Conservation (phyloP, 805 yeast genomes). For the Suhomyces tanzawaensis region DNA sequence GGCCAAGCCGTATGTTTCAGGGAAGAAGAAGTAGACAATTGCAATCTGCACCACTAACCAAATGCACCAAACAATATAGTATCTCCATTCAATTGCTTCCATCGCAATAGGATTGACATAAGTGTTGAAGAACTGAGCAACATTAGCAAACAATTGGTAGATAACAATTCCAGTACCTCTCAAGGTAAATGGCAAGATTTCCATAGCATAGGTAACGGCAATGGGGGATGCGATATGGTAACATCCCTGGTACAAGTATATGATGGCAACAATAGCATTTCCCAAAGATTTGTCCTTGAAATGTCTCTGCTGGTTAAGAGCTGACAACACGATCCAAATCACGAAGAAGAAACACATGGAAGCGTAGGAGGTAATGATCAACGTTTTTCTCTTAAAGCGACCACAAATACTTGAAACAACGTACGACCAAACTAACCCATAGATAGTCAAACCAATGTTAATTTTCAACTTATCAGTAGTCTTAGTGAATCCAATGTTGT, state of each 20-base stretch:
- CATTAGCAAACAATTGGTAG: slow-evolving; percentile 32
- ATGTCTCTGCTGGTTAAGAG: slow-evolving; percentile 17
- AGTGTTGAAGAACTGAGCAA: slow-evolving; percentile 24
- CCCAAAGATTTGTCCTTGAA: slow-evolving; percentile 15
- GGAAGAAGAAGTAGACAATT: slow-evolving; percentile 46
- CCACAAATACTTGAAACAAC: background rate
- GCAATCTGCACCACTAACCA: slow-evolving; percentile 32
- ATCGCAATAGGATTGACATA: slow-evolving; percentile 12
- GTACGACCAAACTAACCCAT: background rate
- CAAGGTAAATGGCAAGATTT: slow-evolving; percentile 3
- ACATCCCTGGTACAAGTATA: slow-evolving; percentile 21
- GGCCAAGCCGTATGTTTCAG: slow-evolving; percentile 60
- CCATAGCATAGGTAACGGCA: slow-evolving; percentile 5
- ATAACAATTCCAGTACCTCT: slow-evolving; percentile 4
- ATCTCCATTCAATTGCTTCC: slow-evolving; percentile 52
- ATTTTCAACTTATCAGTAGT: slow-evolving; percentile 5
- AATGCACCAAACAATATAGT: slow-evolving; percentile 54
- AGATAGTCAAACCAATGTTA: slow-evolving; percentile 3
- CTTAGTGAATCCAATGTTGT: slow-evolving; percentile 1
- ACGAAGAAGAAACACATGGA: slow-evolving; percentile 25
- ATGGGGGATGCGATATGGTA: slow-evolving; percentile 18
- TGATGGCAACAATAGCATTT: slow-evolving; percentile 23
- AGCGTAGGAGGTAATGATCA: background rate
- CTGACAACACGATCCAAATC: slow-evolving; percentile 26
- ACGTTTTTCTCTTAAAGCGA: slow-evolving; percentile 2